These are phyloP conservation scores for Clathrus columnatus DNA, from an alignment of 768 basidiomycete genomes.

Conservation along the genomic window DNA sequence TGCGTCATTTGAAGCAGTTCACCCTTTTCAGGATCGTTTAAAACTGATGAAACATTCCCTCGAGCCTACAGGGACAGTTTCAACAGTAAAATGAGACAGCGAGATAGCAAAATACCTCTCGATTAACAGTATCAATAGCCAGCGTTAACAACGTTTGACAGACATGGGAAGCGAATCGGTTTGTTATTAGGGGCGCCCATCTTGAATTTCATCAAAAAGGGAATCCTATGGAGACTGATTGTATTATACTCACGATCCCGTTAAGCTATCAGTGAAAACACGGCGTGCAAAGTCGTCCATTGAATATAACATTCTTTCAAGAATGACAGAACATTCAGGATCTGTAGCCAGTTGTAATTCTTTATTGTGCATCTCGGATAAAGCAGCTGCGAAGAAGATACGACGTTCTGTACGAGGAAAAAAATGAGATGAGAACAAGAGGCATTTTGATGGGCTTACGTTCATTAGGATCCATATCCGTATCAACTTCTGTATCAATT, in stretches of 20 bases:
- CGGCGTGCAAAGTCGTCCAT: conserved; percentile 96
- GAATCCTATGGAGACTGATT: not conserved
- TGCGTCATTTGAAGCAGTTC: conserved; percentile 59
- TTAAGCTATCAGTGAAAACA: conserved; percentile 80
- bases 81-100: not conserved
- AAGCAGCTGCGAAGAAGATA: conserved; percentile 71
- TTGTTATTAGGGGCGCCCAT: conserved; percentile 54
- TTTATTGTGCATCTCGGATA: conserved; percentile 78
- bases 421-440: not conserved
- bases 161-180: conserved; percentile 94
- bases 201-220: conserved; percentile 26
- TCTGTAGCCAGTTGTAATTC: conserved; percentile 89
- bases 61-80: conserved; percentile 31
- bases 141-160: conserved; percentile 81
- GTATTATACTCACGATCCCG: conserved; percentile 66
- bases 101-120: conserved; percentile 44
- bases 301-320: conserved; percentile 85
- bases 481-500: conserved; percentile 26
- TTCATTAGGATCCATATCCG: conserved; percentile 60
- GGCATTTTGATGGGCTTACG: conserved; percentile 30
- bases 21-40: conserved; percentile 44
- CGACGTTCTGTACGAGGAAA: conserved; percentile 45
- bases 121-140: conserved; percentile 49
- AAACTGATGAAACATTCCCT: conserved; percentile 42
- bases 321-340: conserved; percentile 81